Conservation (phyloP, 495 filamentous ascomycete species). For the Mycothermus thermophilus region DNA sequence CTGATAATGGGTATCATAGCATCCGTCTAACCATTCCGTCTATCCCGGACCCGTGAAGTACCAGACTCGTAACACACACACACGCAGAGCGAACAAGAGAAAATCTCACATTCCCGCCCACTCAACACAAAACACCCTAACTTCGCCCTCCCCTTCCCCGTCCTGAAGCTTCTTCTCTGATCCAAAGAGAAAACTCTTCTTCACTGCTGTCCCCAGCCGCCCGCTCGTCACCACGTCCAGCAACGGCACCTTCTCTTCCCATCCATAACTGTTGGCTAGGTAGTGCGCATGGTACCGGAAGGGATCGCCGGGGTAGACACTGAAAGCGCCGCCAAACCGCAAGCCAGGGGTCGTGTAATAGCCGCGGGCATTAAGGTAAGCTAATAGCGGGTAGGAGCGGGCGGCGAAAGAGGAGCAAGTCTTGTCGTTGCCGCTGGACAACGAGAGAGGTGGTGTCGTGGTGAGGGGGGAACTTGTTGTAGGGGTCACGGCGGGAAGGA, state of each 20-base stretch:
- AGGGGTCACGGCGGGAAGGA: constrained; percentile 14
- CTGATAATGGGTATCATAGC: too few species aligned
- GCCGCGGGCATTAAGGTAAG: constrained; percentile 58
- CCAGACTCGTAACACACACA: too few species aligned
- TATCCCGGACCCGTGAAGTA: too few species aligned
- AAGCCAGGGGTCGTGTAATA: constrained; percentile 88
- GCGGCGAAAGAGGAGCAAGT: too few species aligned
- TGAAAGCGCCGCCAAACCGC: constrained; percentile 87
- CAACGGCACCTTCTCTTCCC: constrained; percentile 75
- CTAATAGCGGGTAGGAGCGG: constrained; percentile 54
- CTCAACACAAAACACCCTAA: constrained; percentile 23
- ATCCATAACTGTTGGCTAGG: constrained; percentile 58
- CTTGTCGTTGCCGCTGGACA: constrained; percentile 34
- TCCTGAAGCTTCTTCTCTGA: constrained; percentile 25
- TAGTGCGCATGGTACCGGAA: constrained; percentile 93
- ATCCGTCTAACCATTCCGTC: too few species aligned
- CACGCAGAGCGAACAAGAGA: too few species aligned
- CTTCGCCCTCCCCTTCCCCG: constrained; percentile 1
- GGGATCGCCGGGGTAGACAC: constrained; percentile 89
- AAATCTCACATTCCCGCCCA: constrained; percentile 26
- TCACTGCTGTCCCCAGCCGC: constrained; percentile 80
- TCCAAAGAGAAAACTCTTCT: constrained; percentile 86
- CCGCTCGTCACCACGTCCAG: constrained; percentile 76
- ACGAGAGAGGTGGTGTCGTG: constrained; percentile 14
- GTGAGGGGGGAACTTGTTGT: constrained; percentile 11